Evolutionary conservation across 768 basidiomycete genomes (phyloP).

Genomic region (Rubroboletus satanas): DNA sequence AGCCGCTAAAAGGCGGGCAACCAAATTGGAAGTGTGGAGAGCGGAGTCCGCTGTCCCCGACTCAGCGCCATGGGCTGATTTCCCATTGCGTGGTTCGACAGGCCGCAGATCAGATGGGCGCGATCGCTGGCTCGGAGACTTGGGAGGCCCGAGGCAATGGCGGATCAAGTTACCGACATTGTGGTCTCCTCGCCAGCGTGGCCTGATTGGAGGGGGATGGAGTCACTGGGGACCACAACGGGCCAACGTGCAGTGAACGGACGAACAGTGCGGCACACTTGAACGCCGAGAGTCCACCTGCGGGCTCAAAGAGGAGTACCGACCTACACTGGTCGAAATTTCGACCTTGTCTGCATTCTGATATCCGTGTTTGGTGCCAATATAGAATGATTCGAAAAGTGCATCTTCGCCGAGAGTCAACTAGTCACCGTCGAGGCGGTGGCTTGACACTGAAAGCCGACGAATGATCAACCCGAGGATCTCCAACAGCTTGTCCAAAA

Average conservation of each 20-base stretch:
- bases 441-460: not conserved
- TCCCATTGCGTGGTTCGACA: not conserved
- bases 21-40: slow-evolving; percentile 2
- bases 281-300: not conserved
- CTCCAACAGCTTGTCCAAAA: not conserved
- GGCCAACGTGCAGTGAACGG: not conserved
- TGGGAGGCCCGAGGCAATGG: not conserved
- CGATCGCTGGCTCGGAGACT: not conserved
- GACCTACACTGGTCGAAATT: not conserved
- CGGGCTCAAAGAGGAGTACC: not conserved
- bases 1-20: not conserved
- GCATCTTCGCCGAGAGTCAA: not conserved
- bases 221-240: not conserved
- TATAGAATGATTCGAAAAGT: not conserved
- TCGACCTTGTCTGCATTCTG: not conserved
- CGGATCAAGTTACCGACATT: not conserved
- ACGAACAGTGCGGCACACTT: not conserved
- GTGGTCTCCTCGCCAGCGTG: not conserved
- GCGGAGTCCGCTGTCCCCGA: not conserved
- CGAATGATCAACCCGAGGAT: not conserved
- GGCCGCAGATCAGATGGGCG: not conserved
- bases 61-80: not conserved
- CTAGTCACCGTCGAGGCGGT: not conserved
- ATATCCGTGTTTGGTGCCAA: not conserved
- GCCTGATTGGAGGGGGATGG: not conserved